Evolutionary conservation across 306 rosid genomes (phyloP).

Genomic region (Begonia masoniana): DNA sequence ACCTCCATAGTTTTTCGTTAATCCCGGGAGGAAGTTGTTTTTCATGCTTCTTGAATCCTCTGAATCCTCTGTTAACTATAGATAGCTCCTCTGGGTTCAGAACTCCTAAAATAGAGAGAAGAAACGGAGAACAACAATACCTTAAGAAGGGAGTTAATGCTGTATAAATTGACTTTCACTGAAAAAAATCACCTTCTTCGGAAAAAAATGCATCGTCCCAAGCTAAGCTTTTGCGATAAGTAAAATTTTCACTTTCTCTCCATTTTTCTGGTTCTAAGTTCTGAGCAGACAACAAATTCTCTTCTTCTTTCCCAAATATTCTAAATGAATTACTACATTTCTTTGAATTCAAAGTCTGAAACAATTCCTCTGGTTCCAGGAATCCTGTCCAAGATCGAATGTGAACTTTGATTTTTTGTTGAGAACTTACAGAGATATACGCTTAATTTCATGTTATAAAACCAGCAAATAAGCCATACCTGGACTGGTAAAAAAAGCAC

Average conservation of each 20-base stretch:
- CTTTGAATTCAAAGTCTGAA: conserved; percentile 15
- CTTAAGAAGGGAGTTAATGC: neutral
- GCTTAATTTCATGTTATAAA: neutral
- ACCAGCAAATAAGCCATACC: conserved; percentile 17
- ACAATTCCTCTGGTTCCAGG: conserved; percentile 49
- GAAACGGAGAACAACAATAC: neutral
- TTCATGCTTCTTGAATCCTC: conserved; percentile 24
- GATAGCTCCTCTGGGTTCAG: conserved; percentile 43
- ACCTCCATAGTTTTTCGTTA: conserved; percentile 24
- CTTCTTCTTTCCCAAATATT: conserved; percentile 20
- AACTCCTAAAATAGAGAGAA: conserved; percentile 27
- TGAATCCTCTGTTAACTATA: conserved; percentile 37
- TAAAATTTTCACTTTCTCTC: conserved; percentile 7
- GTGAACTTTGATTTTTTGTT: neutral
- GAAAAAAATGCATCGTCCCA: conserved; percentile 61
- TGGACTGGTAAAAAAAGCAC: conserved; percentile 50
- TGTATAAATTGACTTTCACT: too few species aligned
- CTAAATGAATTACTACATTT: conserved; percentile 7
- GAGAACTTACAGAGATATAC: neutral
- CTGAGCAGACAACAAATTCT: conserved; percentile 21
- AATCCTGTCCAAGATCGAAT: conserved; percentile 27
- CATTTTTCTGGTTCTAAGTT: conserved; percentile 20
- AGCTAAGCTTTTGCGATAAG: conserved; percentile 39
- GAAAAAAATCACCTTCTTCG: conserved; percentile 29
- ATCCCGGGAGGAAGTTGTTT: conserved; percentile 12